Conservation (phyloP, 139 green algal genomes). For the Tetraselmis striata region DNA sequence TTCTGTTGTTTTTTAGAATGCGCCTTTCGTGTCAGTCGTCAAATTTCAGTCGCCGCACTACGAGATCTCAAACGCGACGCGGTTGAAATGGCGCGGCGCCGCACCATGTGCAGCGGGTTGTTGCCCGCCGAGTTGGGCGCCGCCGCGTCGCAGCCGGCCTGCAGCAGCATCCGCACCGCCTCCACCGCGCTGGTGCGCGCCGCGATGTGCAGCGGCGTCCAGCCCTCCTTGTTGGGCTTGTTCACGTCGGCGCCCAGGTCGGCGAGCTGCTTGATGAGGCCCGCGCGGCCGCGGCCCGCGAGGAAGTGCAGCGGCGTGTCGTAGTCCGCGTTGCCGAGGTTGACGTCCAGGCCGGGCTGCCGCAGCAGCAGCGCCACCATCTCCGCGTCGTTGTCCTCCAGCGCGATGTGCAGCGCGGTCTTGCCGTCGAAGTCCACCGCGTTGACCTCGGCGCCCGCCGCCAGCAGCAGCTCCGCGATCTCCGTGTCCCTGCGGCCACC, state of each 20-base stretch:
- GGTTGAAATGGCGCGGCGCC: background rate
- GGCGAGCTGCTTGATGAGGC: constrained; percentile 28
- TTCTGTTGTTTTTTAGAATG: too few relatives aligned
- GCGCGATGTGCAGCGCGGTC: constrained; percentile 40
- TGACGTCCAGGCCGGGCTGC: constrained; percentile 30
- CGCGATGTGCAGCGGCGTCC: constrained; percentile 57
- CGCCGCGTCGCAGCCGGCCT: constrained; percentile 26
- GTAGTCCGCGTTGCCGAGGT: constrained; percentile 44
- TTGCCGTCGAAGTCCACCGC: constrained; percentile 40
- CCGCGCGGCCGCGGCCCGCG: constrained; percentile 17
- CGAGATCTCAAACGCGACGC: too few relatives aligned
- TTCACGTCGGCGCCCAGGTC: constrained; percentile 19
- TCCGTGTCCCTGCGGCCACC: constrained; percentile 41
- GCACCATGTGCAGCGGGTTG: constrained; percentile 28
- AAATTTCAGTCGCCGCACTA: too few relatives aligned
- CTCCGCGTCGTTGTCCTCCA: constrained; percentile 35
- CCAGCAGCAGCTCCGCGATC: constrained; percentile 28
- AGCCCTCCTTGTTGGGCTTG: constrained; percentile 28
- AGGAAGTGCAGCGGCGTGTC: constrained; percentile 35
- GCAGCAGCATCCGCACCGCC: constrained; percentile 36
- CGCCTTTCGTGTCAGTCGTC: too few relatives aligned
- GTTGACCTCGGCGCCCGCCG: constrained; percentile 27
- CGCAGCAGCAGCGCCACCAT: constrained; percentile 25
- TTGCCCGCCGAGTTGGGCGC: constrained; percentile 30
- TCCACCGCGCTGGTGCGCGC: constrained; percentile 28